Conservation (phyloP, 2,329 filamentous ascomycete species). For the Bisporella sp. region DNA sequence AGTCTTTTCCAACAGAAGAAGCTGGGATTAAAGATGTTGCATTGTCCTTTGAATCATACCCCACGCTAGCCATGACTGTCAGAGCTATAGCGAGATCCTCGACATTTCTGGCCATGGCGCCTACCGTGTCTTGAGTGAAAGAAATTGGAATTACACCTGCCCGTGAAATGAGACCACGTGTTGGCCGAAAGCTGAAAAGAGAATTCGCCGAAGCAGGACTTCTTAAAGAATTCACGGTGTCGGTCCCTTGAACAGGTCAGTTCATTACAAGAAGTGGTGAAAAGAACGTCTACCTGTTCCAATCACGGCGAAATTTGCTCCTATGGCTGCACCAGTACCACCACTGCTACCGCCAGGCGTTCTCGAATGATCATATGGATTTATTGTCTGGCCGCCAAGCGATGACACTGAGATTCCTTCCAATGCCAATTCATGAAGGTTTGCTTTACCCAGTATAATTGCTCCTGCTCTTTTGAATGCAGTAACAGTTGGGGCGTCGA, state of each 20-base stretch:
- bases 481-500: constrained; percentile 36
- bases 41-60: constrained; percentile 45
- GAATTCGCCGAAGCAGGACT: constrained; percentile 56
- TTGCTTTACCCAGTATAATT: constrained; percentile 69
- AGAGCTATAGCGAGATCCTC: constrained; percentile 43
- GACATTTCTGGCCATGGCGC: constrained; percentile 45
- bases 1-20: constrained; percentile 36
- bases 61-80: constrained; percentile 45
- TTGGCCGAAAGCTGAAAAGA: constrained; percentile 53
- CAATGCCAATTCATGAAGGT: constrained; percentile 75
- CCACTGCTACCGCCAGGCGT: constrained; percentile 60
- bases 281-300: constrained; percentile 37
- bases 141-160: constrained; percentile 49
- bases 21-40: constrained; percentile 41
- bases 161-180: constrained; percentile 42
- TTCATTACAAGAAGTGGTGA: background rate
- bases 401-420: constrained; percentile 58
- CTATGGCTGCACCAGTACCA: constrained; percentile 50
- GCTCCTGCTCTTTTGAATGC: constrained; percentile 66
- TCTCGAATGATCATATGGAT: constrained; percentile 58
- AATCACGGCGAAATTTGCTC: constrained; percentile 46
- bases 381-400: constrained; percentile 57
- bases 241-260: constrained; percentile 30
- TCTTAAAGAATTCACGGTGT: constrained; percentile 55
- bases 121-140: constrained; percentile 47